Evolutionary conservation across 2,329 filamentous ascomycete species (phyloP), one percentile per base, ranked within the genome.

Genomic region (Penicillium olsonii): DNA sequence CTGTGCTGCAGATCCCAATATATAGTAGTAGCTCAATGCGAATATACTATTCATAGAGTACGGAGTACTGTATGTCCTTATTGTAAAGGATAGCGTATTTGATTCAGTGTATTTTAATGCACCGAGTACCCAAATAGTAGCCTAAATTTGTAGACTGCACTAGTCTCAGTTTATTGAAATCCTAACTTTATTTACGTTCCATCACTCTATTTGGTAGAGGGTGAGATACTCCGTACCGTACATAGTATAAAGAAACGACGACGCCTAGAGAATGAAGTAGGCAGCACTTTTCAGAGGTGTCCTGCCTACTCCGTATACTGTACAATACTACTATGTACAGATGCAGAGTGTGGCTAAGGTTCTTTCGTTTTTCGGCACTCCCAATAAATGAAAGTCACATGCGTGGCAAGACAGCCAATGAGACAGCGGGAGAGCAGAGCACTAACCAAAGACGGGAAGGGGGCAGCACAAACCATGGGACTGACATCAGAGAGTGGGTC

Each of bases 271-370:
- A 31, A 31, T 31, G 27, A 14, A 12, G 27, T 31, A n/a, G n/a
- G n/a, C n/a, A n/a, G n/a, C n/a, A n/a, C n/a, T n/a, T n/a, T n/a
- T n/a, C n/a, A n/a, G n/a, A n/a, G n/a, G n/a, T n/a, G n/a, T n/a
- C n/a, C n/a, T n/a, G n/a, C n/a, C n/a, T n/a, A n/a, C n/a, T n/a
- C n/a, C n/a, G n/a, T n/a, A n/a, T n/a, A n/a, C n/a, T n/a, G n/a
- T n/a, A n/a, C n/a, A n/a, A n/a, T n/a, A n/a, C n/a, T n/a, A n/a
- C n/a, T n/a, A n/a, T n/a, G n/a, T n/a, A n/a, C n/a, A n/a, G n/a
- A n/a, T n/a, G n/a, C n/a, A n/a, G n/a, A n/a, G n/a, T 31, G 47
- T 49, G 47, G 47, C 47, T 49, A 42, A 17, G 20, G 9, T 4
- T 33, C 4, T 14, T 31, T 31, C 4, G 4, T 17, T 44, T 17